Evolutionary conservation across 2,329 filamentous ascomycete species (phyloP), one percentile per base, ranked within the genome.

Genomic region (Gnomoniopsis sp.): DNA sequence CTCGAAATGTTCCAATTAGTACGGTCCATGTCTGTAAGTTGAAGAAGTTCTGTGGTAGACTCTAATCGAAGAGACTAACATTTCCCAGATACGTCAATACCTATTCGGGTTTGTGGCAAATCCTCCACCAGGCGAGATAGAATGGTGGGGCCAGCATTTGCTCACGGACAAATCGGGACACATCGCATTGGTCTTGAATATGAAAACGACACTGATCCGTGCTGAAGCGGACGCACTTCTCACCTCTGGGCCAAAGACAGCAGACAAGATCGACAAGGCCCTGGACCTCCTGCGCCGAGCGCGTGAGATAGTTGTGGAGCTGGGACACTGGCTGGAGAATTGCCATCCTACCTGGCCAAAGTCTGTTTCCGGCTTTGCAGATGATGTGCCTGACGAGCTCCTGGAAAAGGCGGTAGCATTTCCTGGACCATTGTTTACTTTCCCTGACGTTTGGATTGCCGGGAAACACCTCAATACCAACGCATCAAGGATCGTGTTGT

Each of bases 1-100:
- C 43, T 67, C 21, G 65, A 64, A 26, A 67, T 67, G 64, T 67
- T 67, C 23, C 63, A 67, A 41, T 64, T 67, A 2, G 65, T 67
- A n/a, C 60, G 65, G 11, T 63, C 63, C 6, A 60, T 65, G 34
- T 62, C 63, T 47, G 65, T 66, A 64, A 26, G 64, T 58, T 2
- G 3, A 3, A 11, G n/a, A 12, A 10, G 12, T 12, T 3, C n/a
- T 33, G 8, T 51, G 22, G 2, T 23, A 33, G 6, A 12, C 23
- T 11, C 49, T 26, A 15, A 47, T 6, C 43, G 19, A 19, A 46
- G 6, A 15, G 43, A 22, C 19, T 48, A 17, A 57, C 12, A 15
- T 22, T 1, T 1, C 17, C 8, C 12, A 67, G 65, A 53, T 67
- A 12, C 64, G 65, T 4, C 65, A 67, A 30, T 67, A 67, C 55